A percentile compares a stretch with the other conserved stretches of the same genome.
phyloP scores from a whole-genome alignment of 345 rosid species.

The Linum trigynum region DNA sequence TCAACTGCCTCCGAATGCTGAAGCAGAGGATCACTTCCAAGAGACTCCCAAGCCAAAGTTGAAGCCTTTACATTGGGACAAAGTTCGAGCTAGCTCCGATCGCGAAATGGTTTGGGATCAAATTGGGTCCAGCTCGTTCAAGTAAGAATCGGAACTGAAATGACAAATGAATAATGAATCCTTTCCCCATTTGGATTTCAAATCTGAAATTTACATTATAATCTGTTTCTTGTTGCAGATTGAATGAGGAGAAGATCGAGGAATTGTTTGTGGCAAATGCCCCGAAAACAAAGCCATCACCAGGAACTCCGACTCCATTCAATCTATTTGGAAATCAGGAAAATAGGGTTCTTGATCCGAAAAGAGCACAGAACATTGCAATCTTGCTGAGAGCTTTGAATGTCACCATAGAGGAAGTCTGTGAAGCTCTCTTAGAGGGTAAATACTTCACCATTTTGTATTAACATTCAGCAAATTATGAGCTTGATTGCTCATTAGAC shows the following conservation, averaged over 20 bases:
- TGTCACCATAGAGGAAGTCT: conserved; percentile 93
- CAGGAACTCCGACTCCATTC: conserved; percentile 43
- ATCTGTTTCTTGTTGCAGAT: conserved; percentile 37
- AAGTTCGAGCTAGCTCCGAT: conserved; percentile 94
- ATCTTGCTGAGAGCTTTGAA: conserved; percentile 79
- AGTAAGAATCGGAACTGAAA: conserved; percentile 32
- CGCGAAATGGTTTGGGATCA: conserved; percentile 98
- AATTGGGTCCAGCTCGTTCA: conserved; percentile 65
- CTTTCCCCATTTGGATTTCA: not conserved
- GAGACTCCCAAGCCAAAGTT: conserved; percentile 58
- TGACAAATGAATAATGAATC: not conserved
- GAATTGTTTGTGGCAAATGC: conserved; percentile 61
- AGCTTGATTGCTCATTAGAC: not conserved
- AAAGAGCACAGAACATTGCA: conserved; percentile 92
- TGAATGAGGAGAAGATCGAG: conserved; percentile 89
- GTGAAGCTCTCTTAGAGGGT: conserved; percentile 98
- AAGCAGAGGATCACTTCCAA: conserved; percentile 23
- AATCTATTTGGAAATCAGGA: conserved; percentile 55
- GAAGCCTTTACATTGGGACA: conserved; percentile 90
- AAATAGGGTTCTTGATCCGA: conserved; percentile 84
- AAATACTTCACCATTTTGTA: conserved; percentile 8
- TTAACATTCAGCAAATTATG: not conserved
- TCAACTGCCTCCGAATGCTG: conserved; percentile 30
- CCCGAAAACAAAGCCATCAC: conserved; percentile 44
- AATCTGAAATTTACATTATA: no score